phyloP scores from a whole-genome alignment of 768 basidiomycete species.

The Tulasnella calospora region DNA sequence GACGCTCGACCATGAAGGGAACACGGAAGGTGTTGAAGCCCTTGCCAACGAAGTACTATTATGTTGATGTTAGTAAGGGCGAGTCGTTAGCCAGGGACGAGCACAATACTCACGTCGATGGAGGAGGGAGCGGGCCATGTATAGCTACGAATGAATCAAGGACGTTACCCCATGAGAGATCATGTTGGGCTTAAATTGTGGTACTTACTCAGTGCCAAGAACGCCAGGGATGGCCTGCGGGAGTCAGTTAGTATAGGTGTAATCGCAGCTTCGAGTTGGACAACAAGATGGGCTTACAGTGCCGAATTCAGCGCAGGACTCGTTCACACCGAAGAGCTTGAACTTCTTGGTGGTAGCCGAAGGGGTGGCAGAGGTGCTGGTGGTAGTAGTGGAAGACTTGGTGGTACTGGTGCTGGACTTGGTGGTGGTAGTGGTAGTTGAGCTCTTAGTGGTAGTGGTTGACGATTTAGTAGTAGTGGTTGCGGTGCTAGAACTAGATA shows the following conservation, averaged over 20 bases:
- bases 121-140: conserved; percentile 48
- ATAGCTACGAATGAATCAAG: conserved; percentile 32
- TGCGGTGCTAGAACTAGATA: conserved; percentile 30
- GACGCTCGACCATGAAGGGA: conserved; percentile 55
- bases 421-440: conserved; percentile 28
- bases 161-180: neutral
- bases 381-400: conserved; percentile 2
- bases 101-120: conserved; percentile 37
- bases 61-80: neutral
- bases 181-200: neutral
- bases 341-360: conserved; percentile 6
- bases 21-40: conserved; percentile 60
- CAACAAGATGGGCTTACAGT: conserved; percentile 23
- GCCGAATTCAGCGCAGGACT: conserved; percentile 61
- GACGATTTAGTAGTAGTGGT: conserved; percentile 27
- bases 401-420: conserved; percentile 7
- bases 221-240: conserved; percentile 49
- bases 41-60: conserved; percentile 48
- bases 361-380: neutral
- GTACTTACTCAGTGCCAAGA: conserved; percentile 37
- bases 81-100: neutral
- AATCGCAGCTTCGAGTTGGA: conserved; percentile 33
- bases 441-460: conserved; percentile 33
- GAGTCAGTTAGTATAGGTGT: conserved; percentile 57
- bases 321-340: conserved; percentile 41